Base-by-base conservation (phyloP, 106 monocot species). In the Acorus gramineus region DNA sequence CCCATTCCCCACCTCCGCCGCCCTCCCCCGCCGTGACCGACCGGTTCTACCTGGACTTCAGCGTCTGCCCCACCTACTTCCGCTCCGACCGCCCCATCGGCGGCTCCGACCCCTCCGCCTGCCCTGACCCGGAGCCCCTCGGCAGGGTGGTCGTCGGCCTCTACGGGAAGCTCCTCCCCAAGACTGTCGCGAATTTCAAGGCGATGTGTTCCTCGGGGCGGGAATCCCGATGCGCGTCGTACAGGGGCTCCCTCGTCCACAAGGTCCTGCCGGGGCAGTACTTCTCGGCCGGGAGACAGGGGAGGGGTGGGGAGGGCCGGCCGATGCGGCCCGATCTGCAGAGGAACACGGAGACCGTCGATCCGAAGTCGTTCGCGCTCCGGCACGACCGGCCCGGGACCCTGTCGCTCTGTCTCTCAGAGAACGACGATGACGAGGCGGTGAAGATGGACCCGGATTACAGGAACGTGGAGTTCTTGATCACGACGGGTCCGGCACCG, bases 401-500 rank as follows among this genome's bases (percentile, higher is more conserved):
- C 2, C 77, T 96, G 10, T 96, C 96, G 42, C 63, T 96, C 11
- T 87, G 84, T 77, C 69, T 96, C 47, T 75, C 79, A 7, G 80
- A 83, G 71, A 96, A 96, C 56, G 96, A 96, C 44, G 96, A 96
- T 50, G 87, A 87, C 44, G 91, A 96, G 4, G 87, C 81, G 50
- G 64, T 96, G 47, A 96, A 76, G 79, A 74, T 96, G 53, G 74
- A 96, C 64, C 83, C 96, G 0, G 75, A 79, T 10, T 96, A 96
- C 63, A 67, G 79, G 78, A 96, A 91, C 73, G 81, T 96, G 49
- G 91, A 96, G 75, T 96, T 91, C 78, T 68, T 91, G 74, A 85
- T 96, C 50, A 96, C 90, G 3, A 96, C 96, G 1, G 96, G 94
- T 6, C 96, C 96, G 1, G 96, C 83, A 1, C 91, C 91, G 9